A percentile compares a stretch with the other conserved stretches of the same genome.
These are phyloP conservation scores for Termitomyces sp. DNA, from an alignment of 768 basidiomycete genomes.

Conservation along the genomic window DNA sequence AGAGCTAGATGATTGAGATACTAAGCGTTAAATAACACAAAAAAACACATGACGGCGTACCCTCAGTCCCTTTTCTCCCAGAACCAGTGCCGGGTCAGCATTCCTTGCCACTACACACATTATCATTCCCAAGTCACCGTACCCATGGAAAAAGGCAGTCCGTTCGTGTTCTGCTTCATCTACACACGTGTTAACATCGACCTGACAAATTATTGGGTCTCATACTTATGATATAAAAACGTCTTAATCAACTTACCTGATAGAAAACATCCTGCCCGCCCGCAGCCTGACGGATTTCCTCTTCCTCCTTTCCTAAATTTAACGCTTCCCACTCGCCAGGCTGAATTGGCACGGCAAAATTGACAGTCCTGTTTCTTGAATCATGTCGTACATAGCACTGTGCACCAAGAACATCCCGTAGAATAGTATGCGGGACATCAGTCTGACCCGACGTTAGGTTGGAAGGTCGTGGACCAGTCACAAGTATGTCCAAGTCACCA, in stretches of 20 bases:
- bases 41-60: conserved; percentile 20
- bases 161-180: conserved; percentile 49
- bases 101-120: conserved; percentile 52
- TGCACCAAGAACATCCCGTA: background rate
- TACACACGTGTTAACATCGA: conserved; percentile 62
- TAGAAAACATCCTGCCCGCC: background rate
- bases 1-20: background rate
- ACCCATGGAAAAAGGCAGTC: conserved; percentile 54
- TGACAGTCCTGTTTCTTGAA: background rate
- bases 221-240: background rate
- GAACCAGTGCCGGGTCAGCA: conserved; percentile 35
- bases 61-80: conserved; percentile 57
- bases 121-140: conserved; percentile 73
- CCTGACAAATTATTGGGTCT: conserved; percentile 26
- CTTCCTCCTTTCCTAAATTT: background rate
- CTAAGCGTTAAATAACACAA: background rate
- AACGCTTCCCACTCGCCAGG: background rate
- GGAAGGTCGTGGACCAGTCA: conserved; percentile 36
- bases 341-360: conserved; percentile 2
- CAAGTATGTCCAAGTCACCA: conserved; percentile 71
- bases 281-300: background rate
- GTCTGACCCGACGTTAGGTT: conserved; percentile 11
- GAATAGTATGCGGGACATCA: background rate
- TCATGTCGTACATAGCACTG: background rate
- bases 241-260: background rate